Base-by-base conservation (phyloP, 2,329 filamentous ascomycete genomes). In the Apiospora pterosperma region DNA sequence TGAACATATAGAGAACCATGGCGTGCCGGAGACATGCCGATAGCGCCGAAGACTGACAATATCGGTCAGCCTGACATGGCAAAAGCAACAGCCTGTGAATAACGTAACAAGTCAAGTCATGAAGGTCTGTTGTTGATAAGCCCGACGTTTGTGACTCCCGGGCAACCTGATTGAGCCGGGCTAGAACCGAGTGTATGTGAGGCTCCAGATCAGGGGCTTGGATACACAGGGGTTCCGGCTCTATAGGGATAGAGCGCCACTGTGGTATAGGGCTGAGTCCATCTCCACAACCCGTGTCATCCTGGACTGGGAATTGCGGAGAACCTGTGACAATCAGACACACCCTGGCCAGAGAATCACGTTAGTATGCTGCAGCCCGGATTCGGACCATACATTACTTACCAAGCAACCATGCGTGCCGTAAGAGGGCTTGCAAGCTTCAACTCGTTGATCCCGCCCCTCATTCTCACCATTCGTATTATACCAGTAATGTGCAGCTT, bases 391-490 rank as follows among this genome's bases (percentile, higher is more conserved):
- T 34, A 5, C 16, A 11, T 31, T 11, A 69, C 80, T 74, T 69
- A 85, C 84, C 84, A 86, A 65, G 78, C 77, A 11, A 85, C 75
- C 84, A 86, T 86, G 63, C 84, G 80, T 8, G 83, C 84, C 0
- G 83, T 85, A 0, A 87, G 76, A 0, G 84, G 83, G 63, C 80
- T 86, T 1, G 80, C 81, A 23, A 77, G 78, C 58, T 77, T 80
- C 2, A 85, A 76, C 36, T 76, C 69, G 61, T 78, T 76, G 64
- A 86, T 84, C 2, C 84, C 84, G 3, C 84, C 84, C 68, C 84
- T 76, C 61, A 85, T 71, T 3, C 73, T 70, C 14, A 86, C 81
- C 36, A 87, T 76, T 12, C 74, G 74, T 65, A 82, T 85, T 0
- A 83, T 79, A 0, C 83, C 84, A 0, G 81, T 76, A 23, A 86